Percentiles rank a stretch among this genome's conserved stretches.
phyloP scores from a whole-genome alignment of 768 basidiomycete species.

The Auricularia sp. region DNA sequence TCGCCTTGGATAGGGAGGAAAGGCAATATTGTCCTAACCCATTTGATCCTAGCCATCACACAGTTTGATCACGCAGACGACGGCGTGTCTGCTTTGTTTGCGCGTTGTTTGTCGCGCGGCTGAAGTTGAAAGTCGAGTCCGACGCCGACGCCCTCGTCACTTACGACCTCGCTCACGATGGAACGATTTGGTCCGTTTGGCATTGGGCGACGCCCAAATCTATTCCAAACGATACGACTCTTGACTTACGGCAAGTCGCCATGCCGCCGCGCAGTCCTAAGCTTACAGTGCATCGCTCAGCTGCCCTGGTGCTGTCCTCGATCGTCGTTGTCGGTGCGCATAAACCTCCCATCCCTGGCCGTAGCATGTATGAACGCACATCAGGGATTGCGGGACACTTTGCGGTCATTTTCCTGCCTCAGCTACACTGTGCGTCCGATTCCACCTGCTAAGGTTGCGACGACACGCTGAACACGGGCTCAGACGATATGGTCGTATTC shows the following conservation, averaged over 20 bases:
- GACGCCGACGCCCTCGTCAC: no score
- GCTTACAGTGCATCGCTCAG: neutral
- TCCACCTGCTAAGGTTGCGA: neutral
- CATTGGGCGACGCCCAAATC: neutral
- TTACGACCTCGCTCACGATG: neutral
- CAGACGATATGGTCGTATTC: constrained; percentile 42
- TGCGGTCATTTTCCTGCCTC: constrained; percentile 55
- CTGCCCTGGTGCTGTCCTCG: constrained; percentile 27
- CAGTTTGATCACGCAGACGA: no score
- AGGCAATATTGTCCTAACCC: no score
- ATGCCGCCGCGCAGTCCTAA: neutral
- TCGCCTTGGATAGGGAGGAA: no score
- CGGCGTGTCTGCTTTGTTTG: no score
- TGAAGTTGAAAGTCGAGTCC: no score
- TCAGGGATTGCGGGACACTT: constrained; percentile 46
- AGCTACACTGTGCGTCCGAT: constrained; percentile 43
- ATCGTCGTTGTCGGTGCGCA: constrained; percentile 45
- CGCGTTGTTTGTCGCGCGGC: no score
- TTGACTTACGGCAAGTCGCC: neutral
- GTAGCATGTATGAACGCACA: neutral
- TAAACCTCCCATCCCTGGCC: neutral
- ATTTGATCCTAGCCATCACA: no score
- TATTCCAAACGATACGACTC: neutral
- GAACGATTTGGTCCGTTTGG: neutral
- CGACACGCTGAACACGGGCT: neutral